Base-by-base conservation (phyloP, 2,329 filamentous ascomycete genomes). In the Cladosporium sp. region DNA sequence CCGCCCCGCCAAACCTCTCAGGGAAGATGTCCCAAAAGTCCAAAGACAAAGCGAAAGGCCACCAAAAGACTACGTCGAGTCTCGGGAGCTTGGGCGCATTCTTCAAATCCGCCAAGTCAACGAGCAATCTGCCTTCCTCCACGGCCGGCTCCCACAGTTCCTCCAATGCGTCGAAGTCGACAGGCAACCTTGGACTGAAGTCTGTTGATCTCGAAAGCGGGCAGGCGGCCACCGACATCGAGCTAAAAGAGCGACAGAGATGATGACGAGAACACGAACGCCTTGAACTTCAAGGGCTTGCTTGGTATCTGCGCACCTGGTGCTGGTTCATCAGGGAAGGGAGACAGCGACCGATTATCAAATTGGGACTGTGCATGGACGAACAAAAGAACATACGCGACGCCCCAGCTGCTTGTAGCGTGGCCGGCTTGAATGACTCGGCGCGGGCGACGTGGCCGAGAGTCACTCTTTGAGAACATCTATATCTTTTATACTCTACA, bases 1-100 rank as follows among this genome's bases (percentile, higher is more conserved):
- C 68, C 2, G 52, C 60, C 12, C 51, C 64, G 10, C 69, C 69
- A 18, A 49, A 34, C 11, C 62, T 70, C 7, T 62, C 68, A 7
- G 61, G 65, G 26, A 57, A 52, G 41, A 61, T 32, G 11, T 26
- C 10, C 21, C 36, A 15, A 32, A 64, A 34, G 28, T n/a, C 32
- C 2, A 54, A 59, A 34, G 34, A 21, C 4, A 15, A 8, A n/a
- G 21, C 14, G 38, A 59, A 44, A 38, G 61, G 51, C 14, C 61
- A 64, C 51, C 55, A 44, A 8, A 38, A 54, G 6, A 38, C 61
- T 6, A 28, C 49, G 11, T 64, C 61, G 26, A 64, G 61, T 26
- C 47, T 62, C 32, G 59, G 47, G 14, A 51, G 14, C 18, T n/a
- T 64, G n/a, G 61, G 61, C 36, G 51, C 30, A 6, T 54, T 64